These are phyloP conservation scores for Blastobotrys arbuscula DNA, from an alignment of 1,139 yeast species.

Conservation along the genomic window DNA sequence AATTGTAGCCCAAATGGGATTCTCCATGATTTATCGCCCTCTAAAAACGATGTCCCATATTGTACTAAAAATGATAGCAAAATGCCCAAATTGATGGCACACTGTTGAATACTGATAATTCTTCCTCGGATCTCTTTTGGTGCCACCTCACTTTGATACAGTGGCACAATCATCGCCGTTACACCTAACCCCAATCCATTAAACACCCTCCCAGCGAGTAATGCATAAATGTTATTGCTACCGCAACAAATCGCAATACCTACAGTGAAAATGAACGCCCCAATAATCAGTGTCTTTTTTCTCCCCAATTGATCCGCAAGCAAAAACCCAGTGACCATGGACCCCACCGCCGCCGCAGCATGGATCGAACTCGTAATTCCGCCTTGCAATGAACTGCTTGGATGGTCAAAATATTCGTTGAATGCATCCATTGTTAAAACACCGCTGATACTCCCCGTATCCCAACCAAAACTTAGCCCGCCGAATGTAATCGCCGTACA, in stretches of 20 bases:
- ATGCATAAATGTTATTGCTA: constrained; percentile 15
- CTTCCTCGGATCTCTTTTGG: constrained; percentile 1
- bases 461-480: constrained; percentile 18
- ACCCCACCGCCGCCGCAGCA: constrained; percentile 21
- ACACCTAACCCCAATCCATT: constrained; percentile 32
- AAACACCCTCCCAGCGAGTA: constrained; percentile 32
- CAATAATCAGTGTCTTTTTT: constrained; percentile 16
- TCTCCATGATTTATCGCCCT: not conserved
- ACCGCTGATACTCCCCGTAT: constrained; percentile 20
- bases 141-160: not conserved
- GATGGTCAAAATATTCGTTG: constrained; percentile 17
- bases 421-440: constrained; percentile 19
- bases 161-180: not conserved
- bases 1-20: constrained; percentile 1
- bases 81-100: not conserved
- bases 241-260: constrained; percentile 19
- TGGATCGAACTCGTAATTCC: constrained; percentile 21
- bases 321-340: constrained; percentile 17
- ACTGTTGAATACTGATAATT: not conserved
- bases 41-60: not conserved
- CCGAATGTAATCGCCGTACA: constrained; percentile 14
- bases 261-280: constrained; percentile 16
- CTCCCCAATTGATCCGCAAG: constrained; percentile 18
- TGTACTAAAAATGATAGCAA: not conserved
- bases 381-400: constrained; percentile 18